Evolutionary conservation across 2,329 filamentous ascomycete genomes (phyloP).

Genomic region (Trichoderma oligosporum): DNA sequence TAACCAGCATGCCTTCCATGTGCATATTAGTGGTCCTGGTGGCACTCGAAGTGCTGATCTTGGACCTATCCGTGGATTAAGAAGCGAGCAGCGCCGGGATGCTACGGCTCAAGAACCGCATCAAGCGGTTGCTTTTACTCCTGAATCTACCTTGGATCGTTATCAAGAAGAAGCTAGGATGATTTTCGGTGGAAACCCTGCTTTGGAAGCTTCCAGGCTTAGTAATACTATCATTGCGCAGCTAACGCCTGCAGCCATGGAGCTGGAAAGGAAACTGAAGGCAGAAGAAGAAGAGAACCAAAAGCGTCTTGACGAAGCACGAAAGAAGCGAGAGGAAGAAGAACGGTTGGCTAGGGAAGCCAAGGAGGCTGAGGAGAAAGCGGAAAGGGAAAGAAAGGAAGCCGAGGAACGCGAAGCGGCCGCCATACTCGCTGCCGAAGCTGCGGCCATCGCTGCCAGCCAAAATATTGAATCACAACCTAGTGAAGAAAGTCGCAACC

Average conservation of each 20-base stretch:
- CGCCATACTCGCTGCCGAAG: constrained; percentile 56
- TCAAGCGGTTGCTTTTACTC: constrained; percentile 72
- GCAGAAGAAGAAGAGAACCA: constrained; percentile 52
- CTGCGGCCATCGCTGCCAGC: constrained; percentile 44
- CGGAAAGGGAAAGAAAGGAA: constrained; percentile 63
- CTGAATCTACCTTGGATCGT: constrained; percentile 67
- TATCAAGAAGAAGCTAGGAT: constrained; percentile 90
- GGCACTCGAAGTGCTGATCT: constrained; percentile 49
- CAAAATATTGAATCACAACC: constrained; percentile 22
- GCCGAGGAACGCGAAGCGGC: constrained; percentile 63
- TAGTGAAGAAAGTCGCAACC: constrained; percentile 8
- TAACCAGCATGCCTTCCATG: constrained; percentile 53
- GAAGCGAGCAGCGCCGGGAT: constrained; percentile 50
- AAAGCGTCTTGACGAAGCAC: constrained; percentile 54
- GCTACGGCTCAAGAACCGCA: constrained; percentile 55
- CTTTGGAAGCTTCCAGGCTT: constrained; percentile 64
- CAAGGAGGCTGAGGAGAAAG: constrained; percentile 67
- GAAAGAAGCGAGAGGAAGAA: constrained; percentile 60
- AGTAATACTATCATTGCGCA: constrained; percentile 65
- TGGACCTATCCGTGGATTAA: constrained; percentile 37
- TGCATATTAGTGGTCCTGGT: constrained; percentile 53
- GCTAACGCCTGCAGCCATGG: constrained; percentile 79
- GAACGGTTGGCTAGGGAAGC: constrained; percentile 65
- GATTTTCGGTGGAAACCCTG: constrained; percentile 66
- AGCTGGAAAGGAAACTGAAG: constrained; percentile 70